These are phyloP conservation scores for Oxalis stricta DNA, from an alignment of 441 rosid genomes.

Conservation along the genomic window DNA sequence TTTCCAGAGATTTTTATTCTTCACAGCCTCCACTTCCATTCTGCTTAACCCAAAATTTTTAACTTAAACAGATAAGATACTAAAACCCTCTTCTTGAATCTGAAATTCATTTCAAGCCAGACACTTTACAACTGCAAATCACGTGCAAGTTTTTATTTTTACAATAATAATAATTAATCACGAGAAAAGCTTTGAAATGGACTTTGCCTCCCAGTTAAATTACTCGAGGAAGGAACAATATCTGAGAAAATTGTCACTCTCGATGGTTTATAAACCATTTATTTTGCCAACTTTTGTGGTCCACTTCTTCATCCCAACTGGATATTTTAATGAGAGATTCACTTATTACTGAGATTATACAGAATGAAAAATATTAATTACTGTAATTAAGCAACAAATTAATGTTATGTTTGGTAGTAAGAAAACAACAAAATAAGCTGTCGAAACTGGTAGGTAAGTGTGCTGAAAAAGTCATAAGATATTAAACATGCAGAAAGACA, in stretches of 20 bases:
- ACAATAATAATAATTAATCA: neutral
- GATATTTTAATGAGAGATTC: constrained; percentile 5
- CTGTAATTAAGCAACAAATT: neutral
- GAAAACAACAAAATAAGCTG: neutral
- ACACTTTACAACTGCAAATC: constrained; percentile 16
- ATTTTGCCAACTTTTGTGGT: constrained; percentile 6
- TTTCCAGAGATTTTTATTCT: constrained; percentile 59
- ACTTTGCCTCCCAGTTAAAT: constrained; percentile 9
- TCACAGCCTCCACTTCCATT: constrained; percentile 23
- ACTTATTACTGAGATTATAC: neutral
- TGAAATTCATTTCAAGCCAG: constrained; percentile 2
- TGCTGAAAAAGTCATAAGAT: neutral
- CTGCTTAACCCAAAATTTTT: neutral
- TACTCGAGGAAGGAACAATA: constrained; percentile 5
- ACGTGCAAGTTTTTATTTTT: constrained; percentile 10
- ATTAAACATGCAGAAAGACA: constrained; percentile 12
- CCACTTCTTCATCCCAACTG: constrained; percentile 17
- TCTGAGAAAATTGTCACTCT: constrained; percentile 13
- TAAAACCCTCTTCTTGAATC: neutral
- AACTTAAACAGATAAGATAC: neutral
- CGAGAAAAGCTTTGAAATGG: constrained; percentile 2
- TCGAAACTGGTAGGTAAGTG: neutral
- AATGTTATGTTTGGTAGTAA: neutral
- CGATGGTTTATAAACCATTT: constrained; percentile 14
- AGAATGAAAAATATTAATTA: neutral